Conservation (phyloP, 139 green algal species). For the Dunaliella sp. region DNA sequence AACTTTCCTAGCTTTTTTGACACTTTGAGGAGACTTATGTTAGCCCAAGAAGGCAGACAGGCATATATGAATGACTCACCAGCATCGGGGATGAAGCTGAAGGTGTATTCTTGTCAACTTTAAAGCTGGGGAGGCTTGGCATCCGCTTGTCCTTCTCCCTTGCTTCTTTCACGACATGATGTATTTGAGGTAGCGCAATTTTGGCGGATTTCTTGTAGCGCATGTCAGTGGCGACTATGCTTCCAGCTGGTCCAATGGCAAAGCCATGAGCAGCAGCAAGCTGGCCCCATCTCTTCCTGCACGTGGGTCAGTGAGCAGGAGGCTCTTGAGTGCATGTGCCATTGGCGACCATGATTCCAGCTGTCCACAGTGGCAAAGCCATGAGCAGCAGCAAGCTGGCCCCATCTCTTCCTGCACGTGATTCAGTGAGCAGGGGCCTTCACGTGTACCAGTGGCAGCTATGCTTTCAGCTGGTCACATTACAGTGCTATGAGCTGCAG, state of each 20-base stretch:
- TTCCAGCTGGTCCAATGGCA: background rate
- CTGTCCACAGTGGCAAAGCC: background rate
- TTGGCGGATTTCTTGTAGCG: background rate
- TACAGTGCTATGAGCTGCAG: background rate
- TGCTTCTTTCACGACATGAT: too few relatives aligned
- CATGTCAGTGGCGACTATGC: background rate
- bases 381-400: background rate
- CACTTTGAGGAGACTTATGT: too few relatives aligned
- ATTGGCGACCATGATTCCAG: background rate
- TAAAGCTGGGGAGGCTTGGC: too few relatives aligned
- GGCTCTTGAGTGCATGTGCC: too few relatives aligned
- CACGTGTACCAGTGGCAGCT: background rate
- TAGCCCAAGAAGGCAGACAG: too few relatives aligned
- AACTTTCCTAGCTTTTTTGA: too few relatives aligned
- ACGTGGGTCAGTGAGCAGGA: background rate
- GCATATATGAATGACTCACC: too few relatives aligned
- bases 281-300: background rate
- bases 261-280: background rate
- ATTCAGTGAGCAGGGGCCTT: background rate
- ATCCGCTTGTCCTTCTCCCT: too few relatives aligned
- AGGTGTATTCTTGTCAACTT: too few relatives aligned
- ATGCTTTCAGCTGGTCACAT: background rate
- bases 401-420: background rate
- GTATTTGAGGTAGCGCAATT: background rate
- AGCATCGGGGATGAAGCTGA: too few relatives aligned